Evolutionary conservation across 2,329 filamentous ascomycete genomes (phyloP), one percentile per base, ranked within the genome.

Genomic region (Stromatinia cepivora): DNA sequence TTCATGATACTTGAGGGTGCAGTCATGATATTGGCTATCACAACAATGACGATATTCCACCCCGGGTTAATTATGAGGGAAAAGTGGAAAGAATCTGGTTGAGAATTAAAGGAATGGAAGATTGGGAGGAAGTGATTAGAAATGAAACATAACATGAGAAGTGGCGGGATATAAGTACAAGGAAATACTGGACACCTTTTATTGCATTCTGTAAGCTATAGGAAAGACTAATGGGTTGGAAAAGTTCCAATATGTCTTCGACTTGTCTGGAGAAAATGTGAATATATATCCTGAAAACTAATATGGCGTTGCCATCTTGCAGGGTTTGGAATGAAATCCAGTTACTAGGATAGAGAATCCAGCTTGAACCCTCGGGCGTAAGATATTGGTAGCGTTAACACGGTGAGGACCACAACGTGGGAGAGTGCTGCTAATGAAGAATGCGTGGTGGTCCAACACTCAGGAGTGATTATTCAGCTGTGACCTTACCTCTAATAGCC

Each of bases 1-100:
- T 84, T 85, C 70, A 83, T 84, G 72, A 79, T 77, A 2, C 73
- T 84, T 22, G 83, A 84, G 75, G 80, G 80, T 5, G 70, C 74
- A 7, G 79, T 80, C 76, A 74, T 81, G 34, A 72, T 76, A 42
- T n/a, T 77, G 3, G 77, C 79, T 0, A 71, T 72, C 7, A 34
- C 78, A 8, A 56, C 71, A 5, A 71, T 81, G 68, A 79, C 77
- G 25, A 48, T 74, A 20, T 75, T 78, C 56, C 78, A 80, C 57
- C 79, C 79, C 0, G 79, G 79, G 3, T 48, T 34, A 17, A 39
- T 36, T 2, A 46, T 63, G 9, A 17, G 10, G 5, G 25, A n/a
- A 20, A 63, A 50, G 11, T 63, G 59, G 59, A 28, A 58, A 58
- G 34, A 42, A 42, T 58, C 36, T 4, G 56, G 56, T 4, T 58